Percentiles rank a stretch among this genome's conserved stretches.
phyloP scores from a whole-genome alignment of 2,329 filamentous ascomycete species.

The Penicillium sp. region DNA sequence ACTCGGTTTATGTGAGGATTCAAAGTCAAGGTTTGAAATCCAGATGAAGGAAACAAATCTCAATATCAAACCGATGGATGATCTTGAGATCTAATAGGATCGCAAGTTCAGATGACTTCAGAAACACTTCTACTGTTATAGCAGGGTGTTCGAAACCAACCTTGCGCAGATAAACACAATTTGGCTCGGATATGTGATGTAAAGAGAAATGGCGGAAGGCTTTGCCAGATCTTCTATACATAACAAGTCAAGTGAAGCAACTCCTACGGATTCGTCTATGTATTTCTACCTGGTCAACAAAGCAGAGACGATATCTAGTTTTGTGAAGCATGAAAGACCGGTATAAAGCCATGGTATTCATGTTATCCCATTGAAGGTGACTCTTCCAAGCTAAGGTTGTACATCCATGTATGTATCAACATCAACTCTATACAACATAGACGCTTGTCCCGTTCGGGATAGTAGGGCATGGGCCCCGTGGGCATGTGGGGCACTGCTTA shows the following conservation, averaged over 20 bases:
- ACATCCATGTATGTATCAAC: neutral
- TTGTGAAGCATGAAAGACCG: neutral
- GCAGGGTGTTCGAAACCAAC: neutral
- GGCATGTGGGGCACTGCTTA: neutral
- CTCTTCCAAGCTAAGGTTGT: neutral
- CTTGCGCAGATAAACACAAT: neutral
- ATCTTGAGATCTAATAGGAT: neutral
- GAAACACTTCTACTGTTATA: neutral
- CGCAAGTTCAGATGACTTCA: neutral
- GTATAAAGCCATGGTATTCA: conserved; percentile 1
- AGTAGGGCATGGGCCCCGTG: conserved; percentile 1
- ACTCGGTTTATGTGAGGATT: neutral
- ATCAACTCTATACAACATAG: neutral
- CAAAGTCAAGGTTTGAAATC: neutral
- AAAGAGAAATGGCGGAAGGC: neutral
- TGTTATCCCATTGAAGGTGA: neutral
- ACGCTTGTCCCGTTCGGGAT: neutral
- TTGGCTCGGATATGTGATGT: neutral
- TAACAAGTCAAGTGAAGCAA: neutral
- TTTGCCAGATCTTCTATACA: neutral
- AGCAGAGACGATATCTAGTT: neutral
- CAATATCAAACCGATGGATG: neutral
- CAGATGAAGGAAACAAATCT: neutral
- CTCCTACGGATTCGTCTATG: neutral
- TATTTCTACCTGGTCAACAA: conserved; percentile 8